phyloP scores from a whole-genome alignment of 108 stramenopile species.

The Cyclotella atomus region DNA sequence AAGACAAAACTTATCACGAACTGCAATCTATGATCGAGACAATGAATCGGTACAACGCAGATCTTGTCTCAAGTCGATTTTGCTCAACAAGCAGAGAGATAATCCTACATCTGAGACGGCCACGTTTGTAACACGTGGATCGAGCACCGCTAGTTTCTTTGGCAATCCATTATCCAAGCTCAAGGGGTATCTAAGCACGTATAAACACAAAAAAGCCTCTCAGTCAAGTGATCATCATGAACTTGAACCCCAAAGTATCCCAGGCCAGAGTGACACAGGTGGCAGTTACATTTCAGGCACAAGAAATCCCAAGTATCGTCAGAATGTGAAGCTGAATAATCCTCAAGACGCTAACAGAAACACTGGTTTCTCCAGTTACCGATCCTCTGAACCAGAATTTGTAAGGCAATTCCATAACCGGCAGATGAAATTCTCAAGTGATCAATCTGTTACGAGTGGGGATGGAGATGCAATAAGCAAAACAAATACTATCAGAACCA shows the following conservation, averaged over 20 bases:
- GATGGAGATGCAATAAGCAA: neutral
- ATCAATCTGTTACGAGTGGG: neutral
- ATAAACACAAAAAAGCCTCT: neutral
- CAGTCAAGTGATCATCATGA: neutral
- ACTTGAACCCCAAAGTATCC: neutral
- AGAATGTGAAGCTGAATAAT: no score
- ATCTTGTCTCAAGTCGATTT: no score
- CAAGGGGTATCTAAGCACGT: slow-evolving; percentile 1
- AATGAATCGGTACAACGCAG: no score
- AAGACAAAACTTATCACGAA: no score
- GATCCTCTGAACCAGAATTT: no score
- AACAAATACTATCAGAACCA: neutral
- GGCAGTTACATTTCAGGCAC: neutral
- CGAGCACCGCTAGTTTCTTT: neutral
- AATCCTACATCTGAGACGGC: neutral
- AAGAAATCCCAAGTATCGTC: neutral
- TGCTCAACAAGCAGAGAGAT: neutral
- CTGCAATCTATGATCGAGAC: no score
- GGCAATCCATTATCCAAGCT: neutral
- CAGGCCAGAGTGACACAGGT: neutral
- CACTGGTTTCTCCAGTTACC: neutral
- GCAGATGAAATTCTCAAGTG: neutral
- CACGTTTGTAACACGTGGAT: neutral
- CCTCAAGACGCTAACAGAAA: neutral
- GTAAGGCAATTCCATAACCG: no score